Conservation (phyloP, 192 early-diverging fungal species). For the Backusella tuberculispora region DNA sequence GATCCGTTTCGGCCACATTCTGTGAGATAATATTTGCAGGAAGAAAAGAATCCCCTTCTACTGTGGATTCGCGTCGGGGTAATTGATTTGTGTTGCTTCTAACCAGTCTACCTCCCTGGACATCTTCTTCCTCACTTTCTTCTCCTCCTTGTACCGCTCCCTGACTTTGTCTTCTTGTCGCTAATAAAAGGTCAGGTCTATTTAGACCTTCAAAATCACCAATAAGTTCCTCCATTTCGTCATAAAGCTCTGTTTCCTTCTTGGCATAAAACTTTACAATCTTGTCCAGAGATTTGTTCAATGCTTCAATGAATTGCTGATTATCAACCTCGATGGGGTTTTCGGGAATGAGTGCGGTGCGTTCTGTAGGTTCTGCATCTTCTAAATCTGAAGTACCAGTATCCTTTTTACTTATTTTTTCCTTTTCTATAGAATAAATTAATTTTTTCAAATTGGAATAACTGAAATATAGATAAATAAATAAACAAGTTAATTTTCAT, state of each 20-base stretch:
- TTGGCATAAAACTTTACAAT: constrained; percentile 82
- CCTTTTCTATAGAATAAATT: constrained; percentile 78
- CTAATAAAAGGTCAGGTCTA: constrained; percentile 30
- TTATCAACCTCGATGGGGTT: constrained; percentile 43
- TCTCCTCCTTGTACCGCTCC: neutral
- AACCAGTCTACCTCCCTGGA: constrained; percentile 11
- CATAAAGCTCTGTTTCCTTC: constrained; percentile 81
- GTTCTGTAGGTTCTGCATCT: constrained; percentile 29
- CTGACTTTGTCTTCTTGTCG: neutral
- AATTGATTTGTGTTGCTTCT: constrained; percentile 29
- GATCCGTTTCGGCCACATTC: constrained; percentile 34
- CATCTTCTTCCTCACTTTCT: neutral
- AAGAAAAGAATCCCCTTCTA: constrained; percentile 38
- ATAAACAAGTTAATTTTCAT: neutral
- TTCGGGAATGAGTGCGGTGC: constrained; percentile 39
- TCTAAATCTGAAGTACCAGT: constrained; percentile 43
- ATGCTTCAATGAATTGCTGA: constrained; percentile 66
- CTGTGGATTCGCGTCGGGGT: constrained; percentile 36
- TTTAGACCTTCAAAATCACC: constrained; percentile 57
- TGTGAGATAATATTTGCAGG: constrained; percentile 42
- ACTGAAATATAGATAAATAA: constrained; percentile 35
- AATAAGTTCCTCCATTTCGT: constrained; percentile 66
- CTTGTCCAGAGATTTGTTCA: constrained; percentile 86
- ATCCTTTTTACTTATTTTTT: constrained; percentile 41
- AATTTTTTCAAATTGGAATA: constrained; percentile 81